A percentile compares a stretch with the other conserved stretches of the same genome.
Conservation (phyloP, 345 rosid species). For the Erodium maritimum region DNA sequence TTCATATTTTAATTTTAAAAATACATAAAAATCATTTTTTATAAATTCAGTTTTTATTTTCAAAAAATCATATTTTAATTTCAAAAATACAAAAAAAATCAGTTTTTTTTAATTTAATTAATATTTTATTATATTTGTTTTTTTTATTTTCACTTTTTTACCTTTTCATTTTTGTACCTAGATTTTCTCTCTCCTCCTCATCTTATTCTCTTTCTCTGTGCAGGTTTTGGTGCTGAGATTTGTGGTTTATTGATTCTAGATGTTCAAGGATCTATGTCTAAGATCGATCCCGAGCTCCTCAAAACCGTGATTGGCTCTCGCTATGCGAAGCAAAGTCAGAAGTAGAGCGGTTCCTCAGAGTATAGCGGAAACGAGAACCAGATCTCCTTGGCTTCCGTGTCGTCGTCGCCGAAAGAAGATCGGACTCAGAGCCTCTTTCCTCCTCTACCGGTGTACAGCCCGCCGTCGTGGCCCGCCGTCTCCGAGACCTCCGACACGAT, state of each 20-base stretch:
- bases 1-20: no score
- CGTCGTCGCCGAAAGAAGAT: conserved; percentile 10
- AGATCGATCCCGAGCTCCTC: conserved; percentile 64
- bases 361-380: background rate
- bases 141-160: no score
- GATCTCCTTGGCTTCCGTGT: background rate
- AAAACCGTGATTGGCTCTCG: conserved; percentile 57
- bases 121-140: no score
- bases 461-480: conserved; percentile 26
- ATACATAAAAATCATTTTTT: no score
- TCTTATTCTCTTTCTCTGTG: no score
- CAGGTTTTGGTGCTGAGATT: no score
- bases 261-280: conserved; percentile 76
- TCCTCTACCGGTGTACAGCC: conserved; percentile 22
- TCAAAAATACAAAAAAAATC: no score
- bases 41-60: no score
- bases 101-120: no score
- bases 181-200: no score
- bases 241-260: conserved; percentile 19
- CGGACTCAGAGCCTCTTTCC: conserved; percentile 19
- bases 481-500: conserved; percentile 27
- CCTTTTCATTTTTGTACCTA: no score
- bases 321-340: conserved; percentile 6
- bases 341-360: background rate
- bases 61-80: no score